Conservation (phyloP, 345 rosid genomes). For the Arabis alpina region DNA sequence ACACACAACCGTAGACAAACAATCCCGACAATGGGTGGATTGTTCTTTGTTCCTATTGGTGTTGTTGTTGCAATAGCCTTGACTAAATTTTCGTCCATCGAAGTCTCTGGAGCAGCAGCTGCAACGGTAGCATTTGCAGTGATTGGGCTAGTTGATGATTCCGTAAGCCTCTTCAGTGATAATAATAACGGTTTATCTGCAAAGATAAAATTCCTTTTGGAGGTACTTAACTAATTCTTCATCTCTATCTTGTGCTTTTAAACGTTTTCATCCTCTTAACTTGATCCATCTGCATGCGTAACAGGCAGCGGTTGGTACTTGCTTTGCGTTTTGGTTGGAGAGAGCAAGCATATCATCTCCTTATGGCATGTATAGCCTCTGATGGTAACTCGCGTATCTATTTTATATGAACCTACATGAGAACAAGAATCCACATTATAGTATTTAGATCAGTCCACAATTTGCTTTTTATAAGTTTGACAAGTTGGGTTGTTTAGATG, state of each 20-base stretch:
- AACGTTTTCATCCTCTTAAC: conserved; percentile 26
- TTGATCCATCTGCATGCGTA: conserved; percentile 28
- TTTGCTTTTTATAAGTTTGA: background rate
- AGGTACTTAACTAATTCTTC: conserved; percentile 49
- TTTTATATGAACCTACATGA: conserved; percentile 46
- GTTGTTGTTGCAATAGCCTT: conserved; percentile 64
- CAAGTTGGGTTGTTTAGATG: background rate
- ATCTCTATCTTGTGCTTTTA: background rate
- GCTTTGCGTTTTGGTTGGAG: conserved; percentile 86
- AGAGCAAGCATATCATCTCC: conserved; percentile 66
- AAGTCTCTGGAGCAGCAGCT: conserved; percentile 72
- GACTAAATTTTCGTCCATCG: conserved; percentile 59
- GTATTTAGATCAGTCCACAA: background rate
- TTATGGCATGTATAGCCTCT: conserved; percentile 98
- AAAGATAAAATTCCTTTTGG: conserved; percentile 60
- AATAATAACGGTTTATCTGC: conserved; percentile 57
- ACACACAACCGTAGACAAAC: conserved; percentile 53
- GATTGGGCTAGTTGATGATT: conserved; percentile 77
- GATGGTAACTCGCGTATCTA: conserved; percentile 84
- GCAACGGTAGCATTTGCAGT: conserved; percentile 71
- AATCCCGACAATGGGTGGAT: conserved; percentile 89
- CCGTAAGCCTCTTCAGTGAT: conserved; percentile 47
- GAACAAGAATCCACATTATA: conserved; percentile 8
- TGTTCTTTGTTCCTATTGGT: conserved; percentile 79
- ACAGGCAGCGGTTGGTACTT: conserved; percentile 73